phyloP scores from a whole-genome alignment of 2,329 filamentous ascomycete genomes.

The Stemphylium lycopersici region DNA sequence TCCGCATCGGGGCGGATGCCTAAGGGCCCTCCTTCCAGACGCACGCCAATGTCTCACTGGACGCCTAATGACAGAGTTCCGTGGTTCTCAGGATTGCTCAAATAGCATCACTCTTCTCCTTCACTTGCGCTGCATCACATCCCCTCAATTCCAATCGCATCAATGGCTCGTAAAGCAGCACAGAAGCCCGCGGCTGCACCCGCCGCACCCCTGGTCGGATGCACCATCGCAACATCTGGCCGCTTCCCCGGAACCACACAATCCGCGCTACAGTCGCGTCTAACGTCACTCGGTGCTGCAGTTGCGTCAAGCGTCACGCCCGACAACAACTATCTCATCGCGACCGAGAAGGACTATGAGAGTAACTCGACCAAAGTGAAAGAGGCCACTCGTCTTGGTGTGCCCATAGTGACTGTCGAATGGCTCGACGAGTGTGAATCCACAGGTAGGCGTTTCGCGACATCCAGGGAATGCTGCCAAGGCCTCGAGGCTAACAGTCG shows the following conservation, averaged over 20 bases:
- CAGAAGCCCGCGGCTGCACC: constrained; percentile 23
- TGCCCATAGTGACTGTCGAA: constrained; percentile 63
- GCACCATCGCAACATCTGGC: constrained; percentile 64
- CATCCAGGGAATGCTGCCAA: not conserved
- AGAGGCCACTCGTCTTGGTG: constrained; percentile 53
- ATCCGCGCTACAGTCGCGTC: constrained; percentile 53
- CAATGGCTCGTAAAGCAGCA: constrained; percentile 33
- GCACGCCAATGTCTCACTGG: constrained; percentile 8
- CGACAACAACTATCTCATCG: constrained; percentile 63
- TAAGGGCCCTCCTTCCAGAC: constrained; percentile 9
- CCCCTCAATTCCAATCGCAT: not conserved
- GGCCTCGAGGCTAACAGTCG: not conserved
- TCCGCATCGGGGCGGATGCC: constrained; percentile 19
- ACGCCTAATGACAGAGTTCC: not conserved
- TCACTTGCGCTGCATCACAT: not conserved
- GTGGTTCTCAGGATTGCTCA: constrained; percentile 12
- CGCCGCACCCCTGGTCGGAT: constrained; percentile 54
- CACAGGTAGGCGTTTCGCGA: constrained; percentile 36
- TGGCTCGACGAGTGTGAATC: constrained; percentile 68
- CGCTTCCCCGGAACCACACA: constrained; percentile 64
- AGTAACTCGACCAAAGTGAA: constrained; percentile 60
- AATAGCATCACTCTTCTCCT: constrained; percentile 13
- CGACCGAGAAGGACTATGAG: constrained; percentile 60
- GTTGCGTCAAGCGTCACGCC: constrained; percentile 57
- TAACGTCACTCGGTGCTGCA: constrained; percentile 58